Base-by-base conservation (phyloP, 345 rosid species). In the Salix koriyanagi region DNA sequence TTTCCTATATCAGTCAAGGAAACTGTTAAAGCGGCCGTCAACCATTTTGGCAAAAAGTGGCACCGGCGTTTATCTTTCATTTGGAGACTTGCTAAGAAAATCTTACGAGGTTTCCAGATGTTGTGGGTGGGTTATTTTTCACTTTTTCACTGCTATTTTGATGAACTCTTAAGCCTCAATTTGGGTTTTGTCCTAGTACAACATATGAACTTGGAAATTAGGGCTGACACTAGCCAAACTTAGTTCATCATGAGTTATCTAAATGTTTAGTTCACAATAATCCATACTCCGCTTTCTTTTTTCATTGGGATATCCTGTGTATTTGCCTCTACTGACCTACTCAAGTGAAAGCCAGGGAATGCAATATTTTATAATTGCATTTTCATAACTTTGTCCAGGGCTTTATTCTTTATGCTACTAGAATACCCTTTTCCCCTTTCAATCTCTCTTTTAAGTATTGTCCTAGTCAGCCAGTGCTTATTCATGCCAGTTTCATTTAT, bases 1-100 rank as follows among this genome's bases (percentile, higher is more conserved):
- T 90, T 93, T 66, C 73, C 84, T 69, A 69, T 83, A 72, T 92
- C 90, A 61, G 94, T 90, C 67, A 94, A 94, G 90, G 91, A 87
- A 79, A 89, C 92, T 39, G 74, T 93, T 75, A 92, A 89, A 86
- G 91, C 92, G 78, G 98, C 91, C 23, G 71, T 88, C 15, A 58
- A 75, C 79, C 91, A 82, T 75, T 87, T 93, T 74, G 88, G 88
- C 52, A 89, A 84, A 80, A 93, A 88, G 85, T 92, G 90, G 88
- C 85, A 88, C 65, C 86, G 90, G 84, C 94, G 95, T 83, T 79
- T 92, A 75, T 90, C 89, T 71, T 91, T 89, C 70, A 74, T 92
- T 79, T 85, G 94, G 89, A 87, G 83, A 75, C 81, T 85, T 67
- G 79, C 82, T 56, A 61, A 82, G 84, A 93, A 83, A 82, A 79